Base-by-base conservation (phyloP, 2,329 filamentous ascomycete genomes). In the Talaromyces sp. region DNA sequence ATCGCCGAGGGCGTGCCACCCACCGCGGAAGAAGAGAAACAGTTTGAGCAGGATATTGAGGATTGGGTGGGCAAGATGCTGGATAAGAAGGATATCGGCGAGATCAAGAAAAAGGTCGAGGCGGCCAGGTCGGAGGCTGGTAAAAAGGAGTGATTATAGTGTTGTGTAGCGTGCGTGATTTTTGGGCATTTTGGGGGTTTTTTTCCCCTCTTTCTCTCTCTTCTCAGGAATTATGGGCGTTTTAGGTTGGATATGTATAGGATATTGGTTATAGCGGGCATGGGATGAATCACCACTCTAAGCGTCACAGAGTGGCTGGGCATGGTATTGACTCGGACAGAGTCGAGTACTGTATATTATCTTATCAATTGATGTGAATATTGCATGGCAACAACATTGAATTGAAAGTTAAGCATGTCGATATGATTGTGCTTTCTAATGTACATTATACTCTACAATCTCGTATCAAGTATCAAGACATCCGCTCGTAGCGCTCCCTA, bases 41-140 rank as follows among this genome's bases (percentile, higher is more conserved):
- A 83, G 65, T 75, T 79, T 42, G 81, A 84, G 70, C 74, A 78
- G 68, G 82, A 85, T 65, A 78, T 85, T 61, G 83, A 83, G 66
- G 79, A 80, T 63, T 85, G 82, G 82, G 71, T 85, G 59, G 78
- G 75, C 7, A 78, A 71, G 57, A 74, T 82, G 3, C 64, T 85
- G 65, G 79, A 75, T 54, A 73, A 79, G 67, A 82, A 82, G 68
- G 79, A 81, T 65, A 75, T 75, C 64, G 76, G 76, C 66, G 73
- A 78, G 61, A 69, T 75, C 64, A 72, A 72, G 65, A 71, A 69
- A 67, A 70, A 72, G 64, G 69, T 67, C 60, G 66, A 67, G 66
- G 68, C 57, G 56, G 61, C 57, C 2, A 62, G 33, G 68, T 63
- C 67, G 60, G 63, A 61, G 57, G 61, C 60, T 61, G 56, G 30